Conservation (phyloP, 2,329 filamentous ascomycete species). For the Stagonosporopsis cucurbitacearum region DNA sequence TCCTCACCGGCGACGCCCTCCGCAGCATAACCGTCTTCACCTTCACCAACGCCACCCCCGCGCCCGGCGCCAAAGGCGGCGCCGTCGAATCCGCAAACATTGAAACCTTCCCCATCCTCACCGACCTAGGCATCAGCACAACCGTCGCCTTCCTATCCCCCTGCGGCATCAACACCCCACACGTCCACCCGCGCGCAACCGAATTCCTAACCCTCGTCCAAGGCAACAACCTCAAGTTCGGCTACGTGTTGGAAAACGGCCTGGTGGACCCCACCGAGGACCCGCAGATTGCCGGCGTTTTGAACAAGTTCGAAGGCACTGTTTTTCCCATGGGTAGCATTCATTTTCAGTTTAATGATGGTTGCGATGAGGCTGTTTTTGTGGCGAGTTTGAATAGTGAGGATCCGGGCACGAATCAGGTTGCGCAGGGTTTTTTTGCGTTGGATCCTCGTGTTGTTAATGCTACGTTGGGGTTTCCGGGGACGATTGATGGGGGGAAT, state of each 20-base stretch:
- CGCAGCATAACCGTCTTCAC: constrained; percentile 67
- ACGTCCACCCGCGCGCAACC: constrained; percentile 58
- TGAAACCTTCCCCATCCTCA: constrained; percentile 50
- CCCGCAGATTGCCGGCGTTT: constrained; percentile 50
- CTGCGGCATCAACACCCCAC: constrained; percentile 57
- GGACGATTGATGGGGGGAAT: constrained; percentile 42
- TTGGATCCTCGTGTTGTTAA: constrained; percentile 47
- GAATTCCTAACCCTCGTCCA: constrained; percentile 56
- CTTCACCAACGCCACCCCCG: constrained; percentile 54
- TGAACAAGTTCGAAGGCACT: constrained; percentile 54
- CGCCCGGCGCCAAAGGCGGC: constrained; percentile 62
- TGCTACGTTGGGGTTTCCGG: constrained; percentile 48
- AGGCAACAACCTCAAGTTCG: constrained; percentile 50
- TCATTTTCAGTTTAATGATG: constrained; percentile 58
- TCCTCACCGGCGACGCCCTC: constrained; percentile 42
- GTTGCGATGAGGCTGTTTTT: constrained; percentile 53
- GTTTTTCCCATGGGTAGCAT: constrained; percentile 56
- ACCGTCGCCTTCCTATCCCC: constrained; percentile 51
- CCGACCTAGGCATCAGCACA: constrained; percentile 47
- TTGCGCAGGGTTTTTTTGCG: constrained; percentile 55
- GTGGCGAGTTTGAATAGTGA: constrained; percentile 54
- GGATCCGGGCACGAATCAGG: constrained; percentile 52
- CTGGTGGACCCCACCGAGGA: constrained; percentile 43
- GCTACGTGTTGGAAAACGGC: constrained; percentile 57
- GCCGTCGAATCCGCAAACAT: constrained; percentile 44